Percentiles rank a stretch among this genome's conserved stretches.
phyloP scores from a whole-genome alignment of 441 rosid genomes.

The Pelargonium australe region DNA sequence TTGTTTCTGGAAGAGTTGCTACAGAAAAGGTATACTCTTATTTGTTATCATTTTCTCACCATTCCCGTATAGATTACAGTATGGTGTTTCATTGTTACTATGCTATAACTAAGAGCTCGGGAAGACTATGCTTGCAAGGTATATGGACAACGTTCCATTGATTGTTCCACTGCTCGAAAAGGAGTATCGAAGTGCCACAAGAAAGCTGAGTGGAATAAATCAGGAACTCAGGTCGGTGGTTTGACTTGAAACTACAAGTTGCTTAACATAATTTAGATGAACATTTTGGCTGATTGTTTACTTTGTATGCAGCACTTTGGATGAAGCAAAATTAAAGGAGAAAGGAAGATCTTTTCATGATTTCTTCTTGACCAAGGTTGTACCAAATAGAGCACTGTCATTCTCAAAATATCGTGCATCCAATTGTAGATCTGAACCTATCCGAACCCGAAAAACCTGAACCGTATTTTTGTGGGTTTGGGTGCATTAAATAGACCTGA shows the following conservation, averaged over 20 bases:
- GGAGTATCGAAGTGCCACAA: constrained; percentile 59
- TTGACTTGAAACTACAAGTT: neutral
- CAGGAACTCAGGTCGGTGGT: constrained; percentile 74
- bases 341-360: constrained; percentile 86
- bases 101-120: constrained; percentile 16
- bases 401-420: neutral
- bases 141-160: constrained; percentile 80
- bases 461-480: too few relatives aligned
- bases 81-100: constrained; percentile 9
- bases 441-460: too few relatives aligned
- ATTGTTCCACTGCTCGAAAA: constrained; percentile 90
- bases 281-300: constrained; percentile 16
- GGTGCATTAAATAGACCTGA: too few relatives aligned
- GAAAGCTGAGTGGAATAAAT: constrained; percentile 65
- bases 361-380: constrained; percentile 84
- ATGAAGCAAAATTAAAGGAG: constrained; percentile 87
- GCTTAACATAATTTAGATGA: neutral
- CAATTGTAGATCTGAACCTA: neutral
- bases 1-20: constrained; percentile 78
- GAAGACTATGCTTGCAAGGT: constrained; percentile 42
- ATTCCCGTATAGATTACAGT: neutral
- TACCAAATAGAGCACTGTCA: neutral
- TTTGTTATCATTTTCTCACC: constrained; percentile 6
- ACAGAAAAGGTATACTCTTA: constrained; percentile 54
- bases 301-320: constrained; percentile 59